A percentile compares a stretch with the other conserved stretches of the same genome.
Conservation (phyloP, 257 asterid species). For the Oldenlandia corymbosa region DNA sequence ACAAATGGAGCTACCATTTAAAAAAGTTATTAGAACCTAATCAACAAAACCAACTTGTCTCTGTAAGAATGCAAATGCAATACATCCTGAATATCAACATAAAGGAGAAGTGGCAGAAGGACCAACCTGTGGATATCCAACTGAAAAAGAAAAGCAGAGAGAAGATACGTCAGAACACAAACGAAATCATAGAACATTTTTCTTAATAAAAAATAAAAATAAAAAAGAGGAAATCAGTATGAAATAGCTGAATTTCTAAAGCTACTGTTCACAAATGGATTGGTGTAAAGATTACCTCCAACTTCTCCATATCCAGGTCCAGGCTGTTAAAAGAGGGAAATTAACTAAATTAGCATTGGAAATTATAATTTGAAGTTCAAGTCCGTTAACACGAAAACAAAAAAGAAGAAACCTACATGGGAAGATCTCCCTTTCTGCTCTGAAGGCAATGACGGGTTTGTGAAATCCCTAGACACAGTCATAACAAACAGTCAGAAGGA, state of each 20-base stretch:
- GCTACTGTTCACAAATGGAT: constrained; percentile 34
- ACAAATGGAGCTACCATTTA: background rate
- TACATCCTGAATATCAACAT: constrained; percentile 1
- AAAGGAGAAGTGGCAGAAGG: constrained; percentile 7
- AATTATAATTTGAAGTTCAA: constrained; percentile 5
- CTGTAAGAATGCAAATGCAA: background rate
- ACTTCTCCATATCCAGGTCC: constrained; percentile 73
- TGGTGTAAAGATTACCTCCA: constrained; percentile 41
- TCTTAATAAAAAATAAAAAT: too few species aligned
- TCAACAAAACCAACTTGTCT: too few species aligned
- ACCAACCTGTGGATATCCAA: constrained; percentile 90
- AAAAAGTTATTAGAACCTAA: background rate
- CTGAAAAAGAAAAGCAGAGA: constrained; percentile 33
- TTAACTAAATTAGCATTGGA: constrained; percentile 4
- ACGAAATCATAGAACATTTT: constrained; percentile 7
- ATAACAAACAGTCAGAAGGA: constrained; percentile 22
- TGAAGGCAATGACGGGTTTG: constrained; percentile 88
- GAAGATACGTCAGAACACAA: constrained; percentile 24
- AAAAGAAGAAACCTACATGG: constrained; percentile 57
- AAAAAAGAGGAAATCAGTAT: background rate
- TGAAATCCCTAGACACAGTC: constrained; percentile 70
- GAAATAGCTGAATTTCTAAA: constrained; percentile 31
- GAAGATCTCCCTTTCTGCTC: constrained; percentile 93
- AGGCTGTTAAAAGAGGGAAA: constrained; percentile 40
- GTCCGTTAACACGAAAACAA: constrained; percentile 23